phyloP scores from a whole-genome alignment of 2,329 filamentous ascomycete genomes.

The Teratosphaeria pseudoeucalypti region DNA sequence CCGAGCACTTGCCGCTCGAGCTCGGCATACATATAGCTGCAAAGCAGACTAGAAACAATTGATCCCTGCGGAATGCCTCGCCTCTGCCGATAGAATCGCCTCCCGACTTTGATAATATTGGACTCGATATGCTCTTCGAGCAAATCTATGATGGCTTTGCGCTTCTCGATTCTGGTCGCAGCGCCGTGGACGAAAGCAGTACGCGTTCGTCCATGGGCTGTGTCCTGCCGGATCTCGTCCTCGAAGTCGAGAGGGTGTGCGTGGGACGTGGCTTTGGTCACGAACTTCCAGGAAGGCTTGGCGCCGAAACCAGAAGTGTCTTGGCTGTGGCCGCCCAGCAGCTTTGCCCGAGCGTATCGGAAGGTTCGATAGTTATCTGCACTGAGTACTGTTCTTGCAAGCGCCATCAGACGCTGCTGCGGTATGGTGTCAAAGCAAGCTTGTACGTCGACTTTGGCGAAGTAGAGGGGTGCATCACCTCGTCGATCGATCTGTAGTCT shows the following conservation, averaged over 20 bases:
- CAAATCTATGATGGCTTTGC: conserved; percentile 54
- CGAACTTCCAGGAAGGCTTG: conserved; percentile 29
- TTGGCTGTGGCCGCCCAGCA: conserved; percentile 29
- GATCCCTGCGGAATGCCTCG: conserved; percentile 89
- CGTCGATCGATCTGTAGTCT: conserved; percentile 29
- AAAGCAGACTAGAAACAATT: conserved; percentile 72
- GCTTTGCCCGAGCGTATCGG: conserved; percentile 63
- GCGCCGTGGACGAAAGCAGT: conserved; percentile 69
- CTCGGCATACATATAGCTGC: conserved; percentile 92
- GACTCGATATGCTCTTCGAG: conserved; percentile 68
- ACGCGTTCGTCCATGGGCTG: conserved; percentile 38
- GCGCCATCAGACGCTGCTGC: conserved; percentile 58
- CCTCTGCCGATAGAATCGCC: conserved; percentile 79
- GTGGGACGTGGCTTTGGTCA: conserved; percentile 29
- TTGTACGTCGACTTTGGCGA: conserved; percentile 86
- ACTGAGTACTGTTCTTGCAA: conserved; percentile 51
- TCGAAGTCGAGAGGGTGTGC: conserved; percentile 22
- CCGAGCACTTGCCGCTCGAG: conserved; percentile 60
- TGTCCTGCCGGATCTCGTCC: conserved; percentile 14
- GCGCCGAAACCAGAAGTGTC: conserved; percentile 24
- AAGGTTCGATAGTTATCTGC: conserved; percentile 57
- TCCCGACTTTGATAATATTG: conserved; percentile 81
- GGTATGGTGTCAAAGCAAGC: conserved; percentile 94
- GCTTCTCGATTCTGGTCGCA: conserved; percentile 46
- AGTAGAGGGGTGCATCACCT: conserved; percentile 50